Conservation (phyloP, 2,329 filamentous ascomycete species). For the Zasmidium angulare region DNA sequence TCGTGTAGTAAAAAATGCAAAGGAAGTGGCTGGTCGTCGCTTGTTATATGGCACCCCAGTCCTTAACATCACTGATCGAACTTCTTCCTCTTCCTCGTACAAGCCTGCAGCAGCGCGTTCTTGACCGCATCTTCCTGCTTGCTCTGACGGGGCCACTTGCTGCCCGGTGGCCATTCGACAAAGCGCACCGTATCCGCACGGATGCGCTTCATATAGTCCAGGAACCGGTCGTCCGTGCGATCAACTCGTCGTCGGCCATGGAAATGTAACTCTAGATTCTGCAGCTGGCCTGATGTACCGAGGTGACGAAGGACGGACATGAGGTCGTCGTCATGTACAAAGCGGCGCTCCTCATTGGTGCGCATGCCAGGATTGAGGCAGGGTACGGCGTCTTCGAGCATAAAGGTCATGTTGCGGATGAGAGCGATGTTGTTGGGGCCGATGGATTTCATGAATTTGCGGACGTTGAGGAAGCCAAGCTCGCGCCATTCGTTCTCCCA, state of each 20-base stretch:
- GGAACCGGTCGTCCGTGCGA: conserved; percentile 42
- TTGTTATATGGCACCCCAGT: neutral
- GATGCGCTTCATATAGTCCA: conserved; percentile 46
- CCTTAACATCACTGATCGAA: conserved; percentile 11
- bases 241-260: conserved; percentile 39
- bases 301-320: conserved; percentile 48
- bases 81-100: conserved; percentile 25
- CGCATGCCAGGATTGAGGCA: conserved; percentile 40
- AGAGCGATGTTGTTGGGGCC: conserved; percentile 48
- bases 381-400: conserved; percentile 47
- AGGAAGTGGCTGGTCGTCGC: neutral
- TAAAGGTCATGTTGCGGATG: conserved; percentile 46
- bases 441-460: conserved; percentile 48
- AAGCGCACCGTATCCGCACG: conserved; percentile 44
- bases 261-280: conserved; percentile 44
- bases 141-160: conserved; percentile 23
- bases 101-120: conserved; percentile 29
- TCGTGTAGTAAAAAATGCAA: neutral
- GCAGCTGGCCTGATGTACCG: conserved; percentile 41
- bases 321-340: conserved; percentile 48
- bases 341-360: conserved; percentile 47
- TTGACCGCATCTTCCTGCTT: conserved; percentile 39
- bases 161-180: conserved; percentile 27
- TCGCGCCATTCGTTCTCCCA: conserved; percentile 44
- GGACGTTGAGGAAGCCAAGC: conserved; percentile 32